Base-by-base conservation (phyloP, 1,139 yeast genomes). In the Nakaseomyces glabratus region DNA sequence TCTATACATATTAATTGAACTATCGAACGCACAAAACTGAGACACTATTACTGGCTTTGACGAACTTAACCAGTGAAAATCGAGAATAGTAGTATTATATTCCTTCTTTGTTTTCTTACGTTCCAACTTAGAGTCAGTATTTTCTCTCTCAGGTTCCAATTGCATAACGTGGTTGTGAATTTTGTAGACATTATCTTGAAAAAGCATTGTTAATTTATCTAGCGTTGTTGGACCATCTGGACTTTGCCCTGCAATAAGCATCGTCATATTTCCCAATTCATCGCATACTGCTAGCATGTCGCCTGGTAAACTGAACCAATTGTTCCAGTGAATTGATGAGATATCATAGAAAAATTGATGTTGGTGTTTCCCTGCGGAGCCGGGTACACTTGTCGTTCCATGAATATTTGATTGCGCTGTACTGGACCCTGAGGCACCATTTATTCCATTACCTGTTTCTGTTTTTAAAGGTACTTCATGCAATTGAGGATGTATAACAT, bases 261-360 rank as follows among this genome's bases (percentile, higher is more conserved):
- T 48, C 6, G 60, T 56, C 44, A 56, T 40, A 34, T 56, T 56
- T 14, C 61, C 61, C 4, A 52, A 26, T 36, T 56, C 58, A 38
- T 57, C 61, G 38, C 58, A 53, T 2, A 55, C 57, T 9, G 61
- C 60, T 8, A 56, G 42, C 49, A 55, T 51, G 31, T 57, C 60
- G 22, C 61, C 61, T 1, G 55, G 52, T 14, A 55, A 40, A 32
- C 57, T 49, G 25, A 52, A 49, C 57, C 58, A 53, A 38, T 57
- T 56, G 31, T 55, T 55, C 58, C 60, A 57, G 33, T 55, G 50
- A 6, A 56, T 49, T 4, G 55, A 49, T 4, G 47, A 40, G 14
- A 56, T 45, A 31, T 51, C 42, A 33, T 54, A 51, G 33, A 52
- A 52, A 26, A 51, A 49, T 19, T 44, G 47, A 18, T 45, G 45